A percentile compares a stretch with the other conserved stretches of the same genome.
These are phyloP conservation scores for Colletotrichum sp. DNA, from an alignment of 2,329 filamentous ascomycete species.

Conservation along the genomic window DNA sequence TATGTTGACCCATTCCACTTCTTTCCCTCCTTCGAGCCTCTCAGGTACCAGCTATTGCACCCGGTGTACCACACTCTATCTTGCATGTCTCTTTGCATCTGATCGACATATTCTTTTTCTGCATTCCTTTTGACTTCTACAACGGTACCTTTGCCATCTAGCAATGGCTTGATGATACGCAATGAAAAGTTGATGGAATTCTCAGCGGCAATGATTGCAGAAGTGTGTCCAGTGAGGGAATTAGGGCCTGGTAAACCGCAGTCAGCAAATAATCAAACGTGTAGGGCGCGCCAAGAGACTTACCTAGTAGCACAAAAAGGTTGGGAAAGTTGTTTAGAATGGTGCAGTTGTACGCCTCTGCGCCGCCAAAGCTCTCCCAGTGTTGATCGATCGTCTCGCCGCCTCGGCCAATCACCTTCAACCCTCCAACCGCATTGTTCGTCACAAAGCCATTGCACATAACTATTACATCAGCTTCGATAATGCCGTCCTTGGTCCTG, in stretches of 20 bases:
- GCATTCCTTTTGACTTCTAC: constrained; percentile 38
- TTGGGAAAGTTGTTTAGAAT: constrained; percentile 68
- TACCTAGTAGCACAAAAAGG: constrained; percentile 65
- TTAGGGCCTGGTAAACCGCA: constrained; percentile 54
- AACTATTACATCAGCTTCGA: constrained; percentile 64
- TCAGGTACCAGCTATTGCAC: constrained; percentile 43
- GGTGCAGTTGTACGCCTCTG: constrained; percentile 65
- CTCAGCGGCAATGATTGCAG: constrained; percentile 64
- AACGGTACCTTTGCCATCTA: constrained; percentile 35
- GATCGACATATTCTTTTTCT: constrained; percentile 34
- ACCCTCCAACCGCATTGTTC: constrained; percentile 55
- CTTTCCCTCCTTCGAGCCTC: constrained; percentile 24
- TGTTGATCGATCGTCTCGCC: constrained; percentile 57
- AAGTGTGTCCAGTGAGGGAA: constrained; percentile 65
- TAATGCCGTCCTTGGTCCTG: constrained; percentile 39
- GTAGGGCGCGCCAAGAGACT: neutral
- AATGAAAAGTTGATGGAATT: constrained; percentile 66
- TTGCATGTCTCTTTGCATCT: constrained; percentile 35
- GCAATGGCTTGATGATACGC: constrained; percentile 58
- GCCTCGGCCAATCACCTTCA: constrained; percentile 56
- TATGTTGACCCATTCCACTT: constrained; percentile 40
- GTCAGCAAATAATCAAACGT: neutral
- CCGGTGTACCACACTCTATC: constrained; percentile 35
- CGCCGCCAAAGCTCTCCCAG: constrained; percentile 64
- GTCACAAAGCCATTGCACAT: constrained; percentile 67